phyloP scores from a whole-genome alignment of 2,329 filamentous ascomycete species.

The Aspergillus pseudonomiae region DNA sequence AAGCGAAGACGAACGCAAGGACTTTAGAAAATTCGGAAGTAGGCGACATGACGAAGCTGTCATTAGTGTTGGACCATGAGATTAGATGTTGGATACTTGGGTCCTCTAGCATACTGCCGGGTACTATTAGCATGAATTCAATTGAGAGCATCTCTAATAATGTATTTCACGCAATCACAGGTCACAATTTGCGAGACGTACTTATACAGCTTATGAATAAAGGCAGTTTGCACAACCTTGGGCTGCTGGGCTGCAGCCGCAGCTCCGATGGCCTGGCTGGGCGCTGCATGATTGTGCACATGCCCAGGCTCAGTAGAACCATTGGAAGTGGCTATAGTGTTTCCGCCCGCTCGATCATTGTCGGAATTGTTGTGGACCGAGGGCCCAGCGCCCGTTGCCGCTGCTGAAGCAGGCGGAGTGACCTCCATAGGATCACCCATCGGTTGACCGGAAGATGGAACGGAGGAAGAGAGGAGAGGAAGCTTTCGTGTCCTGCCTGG shows the following conservation, averaged over 20 bases:
- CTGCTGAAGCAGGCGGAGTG: slow-evolving; percentile 50
- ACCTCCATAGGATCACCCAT: slow-evolving; percentile 60
- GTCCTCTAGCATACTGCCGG: slow-evolving; percentile 89
- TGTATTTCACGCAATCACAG: slow-evolving; percentile 1
- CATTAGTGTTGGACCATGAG: slow-evolving; percentile 89
- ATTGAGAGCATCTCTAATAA: neutral
- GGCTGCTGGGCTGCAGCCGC: slow-evolving; percentile 75
- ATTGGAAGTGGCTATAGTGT: slow-evolving; percentile 36
- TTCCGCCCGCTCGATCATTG: slow-evolving; percentile 46
- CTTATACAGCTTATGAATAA: slow-evolving; percentile 99
- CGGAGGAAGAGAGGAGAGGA: slow-evolving; percentile 54
- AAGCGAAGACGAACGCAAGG: slow-evolving; percentile 72
- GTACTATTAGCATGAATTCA: slow-evolving; percentile 21
- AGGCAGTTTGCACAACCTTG: slow-evolving; percentile 97
- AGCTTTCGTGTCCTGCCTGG: slow-evolving; percentile 54
- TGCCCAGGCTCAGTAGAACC: slow-evolving; percentile 34
- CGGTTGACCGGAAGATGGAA: slow-evolving; percentile 43
- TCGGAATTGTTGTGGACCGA: slow-evolving; percentile 53
- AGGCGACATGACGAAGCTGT: slow-evolving; percentile 99
- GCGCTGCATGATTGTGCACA: slow-evolving; percentile 29
- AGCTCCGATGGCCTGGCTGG: slow-evolving; percentile 44
- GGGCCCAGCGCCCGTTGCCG: slow-evolving; percentile 49
- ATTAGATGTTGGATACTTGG: slow-evolving; percentile 91
- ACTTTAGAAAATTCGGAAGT: slow-evolving; percentile 98
- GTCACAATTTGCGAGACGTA: slow-evolving; percentile 51